Evolutionary conservation across 139 green algal genomes (phyloP).

Genomic region (Diplosphaera chodatii): DNA sequence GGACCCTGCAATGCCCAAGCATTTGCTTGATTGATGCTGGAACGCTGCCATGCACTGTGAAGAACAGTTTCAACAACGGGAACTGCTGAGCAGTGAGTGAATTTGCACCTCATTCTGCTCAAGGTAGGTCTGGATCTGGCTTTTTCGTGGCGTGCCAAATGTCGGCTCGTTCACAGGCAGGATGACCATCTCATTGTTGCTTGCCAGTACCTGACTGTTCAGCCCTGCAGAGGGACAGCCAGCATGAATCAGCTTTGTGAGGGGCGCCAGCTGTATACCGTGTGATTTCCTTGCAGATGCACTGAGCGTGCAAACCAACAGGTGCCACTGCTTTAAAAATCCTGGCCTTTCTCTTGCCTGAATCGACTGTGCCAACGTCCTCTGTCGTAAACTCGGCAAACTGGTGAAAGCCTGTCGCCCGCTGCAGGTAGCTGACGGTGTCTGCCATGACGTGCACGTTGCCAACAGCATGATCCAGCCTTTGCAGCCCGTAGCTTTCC

Average conservation of each 20-base stretch:
- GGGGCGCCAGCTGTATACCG: too few species aligned
- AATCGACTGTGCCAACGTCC: conserved; percentile 94
- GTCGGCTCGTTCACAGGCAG: conserved; percentile 96
- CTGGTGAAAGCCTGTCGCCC: conserved; percentile 80
- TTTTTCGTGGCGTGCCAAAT: conserved; percentile 68
- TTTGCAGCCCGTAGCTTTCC: conserved; percentile 65
- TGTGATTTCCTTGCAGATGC: too few species aligned
- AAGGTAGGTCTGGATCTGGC: conserved; percentile 89
- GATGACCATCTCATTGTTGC: conserved; percentile 93
- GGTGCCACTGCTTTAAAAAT: too few species aligned
- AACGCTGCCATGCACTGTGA: too few species aligned
- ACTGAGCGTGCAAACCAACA: too few species aligned
- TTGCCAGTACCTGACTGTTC: conserved; percentile 88
- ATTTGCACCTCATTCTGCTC: conserved; percentile 91
- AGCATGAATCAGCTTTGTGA: too few species aligned
- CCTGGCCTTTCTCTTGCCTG: conserved; percentile 3
- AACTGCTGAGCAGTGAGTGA: too few species aligned
- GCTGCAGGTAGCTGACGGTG: conserved; percentile 74
- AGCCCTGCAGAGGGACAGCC: too few species aligned
- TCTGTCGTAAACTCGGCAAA: conserved; percentile 96
- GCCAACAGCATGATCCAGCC: conserved; percentile 93
- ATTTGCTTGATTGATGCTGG: too few species aligned
- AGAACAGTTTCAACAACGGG: too few species aligned
- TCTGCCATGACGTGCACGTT: conserved; percentile 82
- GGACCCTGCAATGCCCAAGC: too few species aligned